These are phyloP conservation scores for Actinomucor elegans DNA, from an alignment of 371 early-diverging fungal genomes.

Conservation along the genomic window DNA sequence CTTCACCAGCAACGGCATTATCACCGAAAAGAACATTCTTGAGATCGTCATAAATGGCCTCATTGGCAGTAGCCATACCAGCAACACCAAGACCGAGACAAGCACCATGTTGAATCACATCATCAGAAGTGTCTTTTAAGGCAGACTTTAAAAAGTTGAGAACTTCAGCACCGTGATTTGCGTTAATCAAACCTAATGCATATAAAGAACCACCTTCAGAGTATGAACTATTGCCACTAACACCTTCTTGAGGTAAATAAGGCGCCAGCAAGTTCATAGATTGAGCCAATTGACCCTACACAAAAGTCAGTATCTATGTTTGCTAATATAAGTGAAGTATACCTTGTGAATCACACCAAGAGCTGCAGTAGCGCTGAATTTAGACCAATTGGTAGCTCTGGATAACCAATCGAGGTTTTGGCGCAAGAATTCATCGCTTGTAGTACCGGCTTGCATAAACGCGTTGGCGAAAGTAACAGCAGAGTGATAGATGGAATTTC, in stretches of 20 bases:
- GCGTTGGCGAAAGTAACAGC: conserved; percentile 98
- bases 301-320: no score
- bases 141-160: conserved; percentile 81
- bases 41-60: conserved; percentile 83
- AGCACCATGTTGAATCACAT: conserved; percentile 97
- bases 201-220: conserved; percentile 98
- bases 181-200: conserved; percentile 97
- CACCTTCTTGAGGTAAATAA: conserved; percentile 93
- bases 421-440: conserved; percentile 97
- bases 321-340: neutral
- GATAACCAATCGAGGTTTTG: conserved; percentile 98
- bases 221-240: conserved; percentile 75
- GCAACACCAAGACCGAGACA: conserved; percentile 97
- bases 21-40: conserved; percentile 89
- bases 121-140: conserved; percentile 78
- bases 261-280: conserved; percentile 84
- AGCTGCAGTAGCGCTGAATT: conserved; percentile 98
- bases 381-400: conserved; percentile 98
- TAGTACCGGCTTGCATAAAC: conserved; percentile 98
- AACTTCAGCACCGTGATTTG: conserved; percentile 86
- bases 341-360: conserved; percentile 98
- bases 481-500: conserved; percentile 91
- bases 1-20: conserved; percentile 97
- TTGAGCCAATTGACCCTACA: conserved; percentile 85
- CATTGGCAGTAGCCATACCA: conserved; percentile 92